These are phyloP conservation scores for Tuctoria greenei DNA, from an alignment of 176 grass and related monocot genomes.

Conservation along the genomic window DNA sequence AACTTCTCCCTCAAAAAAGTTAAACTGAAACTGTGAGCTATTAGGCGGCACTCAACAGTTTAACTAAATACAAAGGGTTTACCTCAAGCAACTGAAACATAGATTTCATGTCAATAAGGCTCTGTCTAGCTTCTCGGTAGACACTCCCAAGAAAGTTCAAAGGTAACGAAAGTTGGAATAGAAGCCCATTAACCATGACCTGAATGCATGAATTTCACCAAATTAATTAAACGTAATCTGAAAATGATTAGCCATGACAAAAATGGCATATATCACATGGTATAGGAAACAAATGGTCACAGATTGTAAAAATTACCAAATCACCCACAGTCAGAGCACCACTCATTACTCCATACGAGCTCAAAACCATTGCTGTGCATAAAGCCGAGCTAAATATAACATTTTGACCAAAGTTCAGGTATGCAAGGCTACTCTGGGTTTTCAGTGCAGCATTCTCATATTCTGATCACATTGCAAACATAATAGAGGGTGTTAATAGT, in stretches of 20 bases:
- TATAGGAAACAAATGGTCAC: constrained; percentile 19
- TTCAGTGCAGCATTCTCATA: constrained; percentile 90
- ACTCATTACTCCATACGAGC: constrained; percentile 95
- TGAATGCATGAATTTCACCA: constrained; percentile 43
- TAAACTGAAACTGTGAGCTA: constrained; percentile 33
- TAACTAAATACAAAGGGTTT: constrained; percentile 23
- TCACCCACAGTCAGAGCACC: constrained; percentile 96
- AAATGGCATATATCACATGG: neutral
- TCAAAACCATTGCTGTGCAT: constrained; percentile 93
- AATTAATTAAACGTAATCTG: constrained; percentile 29
- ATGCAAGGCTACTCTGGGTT: constrained; percentile 97
- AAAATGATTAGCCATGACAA: constrained; percentile 26
- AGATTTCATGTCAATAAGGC: constrained; percentile 95
- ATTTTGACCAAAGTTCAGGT: constrained; percentile 93
- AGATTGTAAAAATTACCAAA: constrained; percentile 65
- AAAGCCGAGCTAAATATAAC: constrained; percentile 93
- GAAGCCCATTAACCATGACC: constrained; percentile 99
- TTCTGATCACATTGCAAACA: constrained; percentile 46
- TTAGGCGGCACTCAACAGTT: neutral
- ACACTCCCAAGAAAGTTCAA: constrained; percentile 99
- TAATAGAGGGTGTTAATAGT: constrained; percentile 20
- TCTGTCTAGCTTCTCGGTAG: constrained; percentile 97
- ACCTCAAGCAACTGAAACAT: constrained; percentile 99
- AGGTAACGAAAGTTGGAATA: constrained; percentile 94
- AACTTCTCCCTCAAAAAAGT: too few relatives aligned